These are phyloP conservation scores for Dentipellis sp. DNA, from an alignment of 768 basidiomycete species.

Conservation along the genomic window DNA sequence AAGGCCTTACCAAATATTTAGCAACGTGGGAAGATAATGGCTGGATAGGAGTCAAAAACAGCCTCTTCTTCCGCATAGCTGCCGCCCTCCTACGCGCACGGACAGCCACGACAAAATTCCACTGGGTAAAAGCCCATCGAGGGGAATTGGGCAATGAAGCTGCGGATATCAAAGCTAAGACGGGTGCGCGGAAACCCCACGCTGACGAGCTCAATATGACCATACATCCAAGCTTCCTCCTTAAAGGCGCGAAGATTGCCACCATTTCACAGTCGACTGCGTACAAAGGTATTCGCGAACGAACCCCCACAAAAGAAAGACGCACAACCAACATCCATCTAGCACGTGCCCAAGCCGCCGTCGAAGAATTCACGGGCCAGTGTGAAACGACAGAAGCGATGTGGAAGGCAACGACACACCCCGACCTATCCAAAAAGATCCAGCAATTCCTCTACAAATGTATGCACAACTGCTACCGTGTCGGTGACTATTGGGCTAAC, in stretches of 20 bases:
- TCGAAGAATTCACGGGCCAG: neutral
- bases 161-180: slow-evolving; percentile 1
- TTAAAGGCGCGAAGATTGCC: neutral
- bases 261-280: neutral
- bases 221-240: neutral
- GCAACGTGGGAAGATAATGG: slow-evolving; percentile 2
- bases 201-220: neutral
- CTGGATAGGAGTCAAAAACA: slow-evolving; percentile 3
- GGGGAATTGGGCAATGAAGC: slow-evolving; percentile 7
- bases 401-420: neutral
- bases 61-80: neutral
- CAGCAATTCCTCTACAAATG: neutral
- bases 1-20: slow-evolving; percentile 16
- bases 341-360: neutral
- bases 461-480: neutral
- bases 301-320: neutral
- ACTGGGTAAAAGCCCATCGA: slow-evolving; percentile 13
- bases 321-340: neutral
- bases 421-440: neutral
- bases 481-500: neutral
- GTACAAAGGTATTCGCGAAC: neutral
- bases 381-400: neutral
- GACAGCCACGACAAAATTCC: neutral
- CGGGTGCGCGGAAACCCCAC: neutral
- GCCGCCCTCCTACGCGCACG: neutral